Conservation (phyloP, 148 eudicot genomes). For the Amaranthus cruentus region DNA sequence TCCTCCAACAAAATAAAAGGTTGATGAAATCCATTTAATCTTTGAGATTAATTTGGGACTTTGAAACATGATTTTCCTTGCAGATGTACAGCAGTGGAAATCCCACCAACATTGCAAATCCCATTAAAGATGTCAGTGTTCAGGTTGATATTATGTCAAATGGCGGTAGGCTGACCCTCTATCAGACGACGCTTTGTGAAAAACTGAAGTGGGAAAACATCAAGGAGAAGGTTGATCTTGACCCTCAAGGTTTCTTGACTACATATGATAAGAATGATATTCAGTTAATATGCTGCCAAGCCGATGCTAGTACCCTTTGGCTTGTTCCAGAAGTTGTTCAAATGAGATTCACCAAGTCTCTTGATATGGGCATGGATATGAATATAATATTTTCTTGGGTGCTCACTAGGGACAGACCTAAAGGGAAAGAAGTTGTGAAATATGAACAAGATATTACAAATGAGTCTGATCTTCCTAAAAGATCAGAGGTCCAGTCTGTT, state of each 20-base stretch:
- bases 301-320: slow-evolving; percentile 91
- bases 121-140: slow-evolving; percentile 85
- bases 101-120: slow-evolving; percentile 95
- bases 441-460: slow-evolving; percentile 52
- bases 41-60: not conserved
- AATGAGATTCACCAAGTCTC: slow-evolving; percentile 51
- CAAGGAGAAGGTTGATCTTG: slow-evolving; percentile 39
- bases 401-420: slow-evolving; percentile 82
- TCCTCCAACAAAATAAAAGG: too few relatives aligned
- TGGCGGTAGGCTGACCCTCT: slow-evolving; percentile 78
- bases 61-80: slow-evolving; percentile 15
- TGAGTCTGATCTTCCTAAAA: slow-evolving; percentile 46
- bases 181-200: slow-evolving; percentile 78
- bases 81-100: slow-evolving; percentile 99
- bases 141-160: slow-evolving; percentile 78
- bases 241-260: slow-evolving; percentile 57
- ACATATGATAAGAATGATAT: slow-evolving; percentile 66
- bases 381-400: slow-evolving; percentile 73
- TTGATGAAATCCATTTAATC: not conserved
- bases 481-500: slow-evolving; percentile 59
- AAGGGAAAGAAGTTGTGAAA: slow-evolving; percentile 87
- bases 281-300: slow-evolving; percentile 86
- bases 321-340: slow-evolving; percentile 80
- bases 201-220: slow-evolving; percentile 56
- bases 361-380: slow-evolving; percentile 40